Percentiles rank a stretch among this genome's conserved stretches.
These are phyloP conservation scores for Fusarium verrucosum DNA, from an alignment of 2,329 filamentous ascomycete genomes.

Conservation along the genomic window DNA sequence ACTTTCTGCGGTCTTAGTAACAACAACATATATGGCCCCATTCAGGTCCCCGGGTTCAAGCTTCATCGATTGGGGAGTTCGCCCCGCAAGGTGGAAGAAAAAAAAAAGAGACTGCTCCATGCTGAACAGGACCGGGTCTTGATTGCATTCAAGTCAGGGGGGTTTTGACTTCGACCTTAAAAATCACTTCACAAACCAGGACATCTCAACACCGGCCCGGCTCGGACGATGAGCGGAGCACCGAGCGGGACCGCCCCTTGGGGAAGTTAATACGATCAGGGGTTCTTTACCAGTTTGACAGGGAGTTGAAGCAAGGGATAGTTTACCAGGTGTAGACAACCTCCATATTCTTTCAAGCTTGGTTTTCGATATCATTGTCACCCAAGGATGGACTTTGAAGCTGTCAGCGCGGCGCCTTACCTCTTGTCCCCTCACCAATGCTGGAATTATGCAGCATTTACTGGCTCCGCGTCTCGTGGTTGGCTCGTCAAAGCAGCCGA, in stretches of 20 bases:
- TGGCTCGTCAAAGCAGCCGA: constrained; percentile 5
- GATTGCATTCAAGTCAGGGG: constrained; percentile 29
- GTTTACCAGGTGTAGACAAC: constrained; percentile 16
- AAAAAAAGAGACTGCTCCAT: constrained; percentile 18
- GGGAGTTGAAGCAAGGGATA: constrained; percentile 16
- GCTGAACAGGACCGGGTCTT: constrained; percentile 21
- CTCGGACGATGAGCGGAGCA: constrained; percentile 43
- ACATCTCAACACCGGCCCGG: constrained; percentile 39
- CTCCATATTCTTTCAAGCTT: constrained; percentile 24
- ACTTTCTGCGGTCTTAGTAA: constrained; percentile 3
- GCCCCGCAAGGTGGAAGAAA: constrained; percentile 14
- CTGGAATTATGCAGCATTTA: constrained; percentile 2
- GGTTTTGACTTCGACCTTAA: constrained; percentile 27
- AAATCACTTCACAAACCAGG: constrained; percentile 28
- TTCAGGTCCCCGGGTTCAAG: constrained; percentile 6
- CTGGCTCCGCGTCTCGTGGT: constrained; percentile 7
- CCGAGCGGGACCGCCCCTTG: constrained; percentile 34
- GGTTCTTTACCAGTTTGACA: constrained; percentile 24
- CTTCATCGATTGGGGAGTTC: constrained; percentile 23
- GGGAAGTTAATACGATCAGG: constrained; percentile 15
- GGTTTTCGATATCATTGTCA: constrained; percentile 26
- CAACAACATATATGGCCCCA: constrained; percentile 19
- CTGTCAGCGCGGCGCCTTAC: constrained; percentile 16
- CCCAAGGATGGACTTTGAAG: constrained; percentile 12
- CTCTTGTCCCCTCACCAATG: constrained; percentile 11